Percentiles rank a stretch among this genome's conserved stretches.
These are phyloP conservation scores for Talaromyces funiculosus DNA, from an alignment of 2,329 filamentous ascomycete species.

Conservation along the genomic window DNA sequence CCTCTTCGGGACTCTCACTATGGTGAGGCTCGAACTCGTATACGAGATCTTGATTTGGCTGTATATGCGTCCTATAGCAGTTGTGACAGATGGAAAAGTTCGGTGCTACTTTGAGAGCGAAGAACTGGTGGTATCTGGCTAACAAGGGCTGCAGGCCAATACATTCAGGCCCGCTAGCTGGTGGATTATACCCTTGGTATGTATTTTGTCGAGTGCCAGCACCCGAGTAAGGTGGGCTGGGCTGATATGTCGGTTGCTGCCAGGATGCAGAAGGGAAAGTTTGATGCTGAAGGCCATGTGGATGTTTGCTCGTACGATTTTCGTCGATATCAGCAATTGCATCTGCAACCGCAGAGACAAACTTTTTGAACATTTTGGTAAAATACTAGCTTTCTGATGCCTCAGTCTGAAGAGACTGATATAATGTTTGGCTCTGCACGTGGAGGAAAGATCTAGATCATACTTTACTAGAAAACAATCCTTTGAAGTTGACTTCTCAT, in stretches of 20 bases:
- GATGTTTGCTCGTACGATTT: neutral
- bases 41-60: neutral
- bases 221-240: neutral
- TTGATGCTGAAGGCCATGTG: neutral
- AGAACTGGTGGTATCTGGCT: neutral
- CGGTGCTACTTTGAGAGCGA: neutral
- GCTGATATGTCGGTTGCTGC: neutral
- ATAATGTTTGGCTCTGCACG: neutral
- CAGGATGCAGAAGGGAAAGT: neutral
- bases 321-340: neutral
- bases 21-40: neutral
- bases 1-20: neutral
- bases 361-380: neutral
- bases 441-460: no score
- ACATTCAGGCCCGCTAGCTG: neutral
- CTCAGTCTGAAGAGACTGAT: neutral
- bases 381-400: neutral
- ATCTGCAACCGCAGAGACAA: neutral
- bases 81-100: neutral
- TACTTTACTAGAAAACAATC: neutral
- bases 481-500: neutral
- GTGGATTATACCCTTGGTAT: neutral
- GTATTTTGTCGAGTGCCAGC: neutral
- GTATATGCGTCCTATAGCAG: neutral
- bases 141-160: neutral